Percentiles rank a stretch among this genome's conserved stretches.
Conservation (phyloP, 495 filamentous ascomycete species). For the Astrocystis sublimbata region DNA sequence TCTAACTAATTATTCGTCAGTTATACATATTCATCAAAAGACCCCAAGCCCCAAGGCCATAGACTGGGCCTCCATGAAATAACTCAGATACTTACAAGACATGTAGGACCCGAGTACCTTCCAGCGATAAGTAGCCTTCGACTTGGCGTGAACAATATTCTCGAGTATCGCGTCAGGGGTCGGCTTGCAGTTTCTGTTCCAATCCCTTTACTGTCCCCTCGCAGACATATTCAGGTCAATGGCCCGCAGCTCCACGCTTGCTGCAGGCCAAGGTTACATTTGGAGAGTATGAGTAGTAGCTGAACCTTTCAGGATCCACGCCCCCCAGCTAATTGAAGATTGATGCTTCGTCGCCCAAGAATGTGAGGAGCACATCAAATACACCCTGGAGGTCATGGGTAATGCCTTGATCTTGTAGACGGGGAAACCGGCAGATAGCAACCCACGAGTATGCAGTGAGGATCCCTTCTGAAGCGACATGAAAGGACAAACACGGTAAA, state of each 20-base stretch:
- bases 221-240: background rate
- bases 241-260: too few relatives aligned
- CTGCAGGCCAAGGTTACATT: too few relatives aligned
- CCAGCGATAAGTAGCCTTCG: too few relatives aligned
- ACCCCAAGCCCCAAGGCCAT: too few relatives aligned
- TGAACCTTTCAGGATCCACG: conserved; percentile 13
- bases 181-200: background rate
- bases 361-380: conserved; percentile 21
- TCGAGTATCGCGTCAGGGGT: background rate
- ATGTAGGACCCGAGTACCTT: too few relatives aligned
- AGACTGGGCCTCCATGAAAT: too few relatives aligned
- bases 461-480: background rate
- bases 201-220: background rate
- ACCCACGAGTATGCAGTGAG: conserved; percentile 24
- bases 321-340: conserved; percentile 23
- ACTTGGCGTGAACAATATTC: background rate
- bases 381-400: conserved; percentile 25
- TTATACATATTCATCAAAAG: too few relatives aligned
- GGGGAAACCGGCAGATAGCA: conserved; percentile 30
- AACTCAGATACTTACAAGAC: too few relatives aligned
- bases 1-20: too few relatives aligned
- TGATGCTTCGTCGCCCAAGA: background rate
- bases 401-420: conserved; percentile 22
- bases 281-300: too few relatives aligned
- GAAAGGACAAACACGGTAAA: background rate